Base-by-base conservation (phyloP, 208 protist species). In the Blechomonas ayalai region DNA sequence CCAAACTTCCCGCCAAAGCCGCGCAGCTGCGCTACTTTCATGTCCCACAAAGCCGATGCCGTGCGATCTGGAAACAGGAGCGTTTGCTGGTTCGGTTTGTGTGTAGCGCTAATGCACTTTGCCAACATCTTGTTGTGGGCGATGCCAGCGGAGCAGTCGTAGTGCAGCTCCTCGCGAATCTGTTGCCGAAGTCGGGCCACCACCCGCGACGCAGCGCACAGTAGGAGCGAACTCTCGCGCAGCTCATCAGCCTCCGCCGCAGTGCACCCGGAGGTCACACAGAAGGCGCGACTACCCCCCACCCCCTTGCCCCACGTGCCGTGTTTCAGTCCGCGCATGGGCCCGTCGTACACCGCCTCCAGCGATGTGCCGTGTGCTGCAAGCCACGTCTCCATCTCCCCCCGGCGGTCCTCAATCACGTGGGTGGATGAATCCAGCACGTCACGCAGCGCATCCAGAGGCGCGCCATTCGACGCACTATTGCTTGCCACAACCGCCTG, bases 31-130 rank as follows among this genome's bases (percentile, higher is more conserved):
- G 46, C 26, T 40, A 85, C 54, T 24, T 50, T 57, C 12, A 75
- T 37, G 35, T 76, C 68, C 58, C 71, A 78, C 24, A 91, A 48
- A 4, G 76, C 66, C 10, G 65, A 69, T n/a, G 66, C 66, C 35
- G 62, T 56, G 40, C 73, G 56, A 47, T 82, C 61, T 13, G 75
- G 73, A 41, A 79, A 50, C 37, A 91, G 60, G 22, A 90, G 37
- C 40, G 82, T 87, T 56, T 95, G 87, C 67, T 90, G 68, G 45
- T 77, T 77, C 24, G 82, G 87, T 52, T 95, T 95, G 65, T 90
- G 65, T 39, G 55, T 61, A 32, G 80, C 74, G 42, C 72, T 80
- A 50, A 88, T 77, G 51, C 52, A 65, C 67, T 95, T 95, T 24
- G 87, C 69, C 24, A 95, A 67, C 39, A 88, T 43, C 41, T 78